Conservation (phyloP, 2,329 filamentous ascomycete genomes). For the Venturia aucupariae region DNA sequence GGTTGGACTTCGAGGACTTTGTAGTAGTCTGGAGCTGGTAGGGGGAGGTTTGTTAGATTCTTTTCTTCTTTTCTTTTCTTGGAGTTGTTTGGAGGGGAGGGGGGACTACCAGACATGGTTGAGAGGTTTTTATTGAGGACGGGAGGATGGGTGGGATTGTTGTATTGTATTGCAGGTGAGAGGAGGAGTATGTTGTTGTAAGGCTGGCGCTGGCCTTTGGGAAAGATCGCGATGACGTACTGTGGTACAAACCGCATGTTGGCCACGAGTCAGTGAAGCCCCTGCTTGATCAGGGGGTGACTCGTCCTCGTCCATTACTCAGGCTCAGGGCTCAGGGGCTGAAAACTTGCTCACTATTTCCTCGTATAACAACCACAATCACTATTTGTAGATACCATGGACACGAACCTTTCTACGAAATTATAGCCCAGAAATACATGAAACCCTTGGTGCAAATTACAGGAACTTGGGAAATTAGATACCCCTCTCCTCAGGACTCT, state of each 20-base stretch:
- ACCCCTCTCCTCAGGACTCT: too few species aligned
- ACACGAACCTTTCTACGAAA: too few species aligned
- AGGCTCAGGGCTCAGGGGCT: too few species aligned
- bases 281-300: neutral
- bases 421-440: too few species aligned
- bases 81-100: neutral
- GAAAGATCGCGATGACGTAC: neutral
- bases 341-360: too few species aligned
- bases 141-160: neutral
- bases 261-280: neutral
- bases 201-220: neutral
- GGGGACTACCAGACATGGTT: neutral
- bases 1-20: conserved; percentile 63
- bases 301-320: neutral
- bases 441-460: too few species aligned
- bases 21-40: conserved; percentile 30
- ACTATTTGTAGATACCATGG: too few species aligned
- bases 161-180: too few species aligned
- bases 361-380: too few species aligned
- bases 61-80: too few species aligned
- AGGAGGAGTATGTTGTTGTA: neutral
- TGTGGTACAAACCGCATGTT: neutral
- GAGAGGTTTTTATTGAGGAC: neutral
- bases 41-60: neutral
- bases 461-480: too few species aligned